phyloP scores from a whole-genome alignment of 1,284 basidiomycete genomes.

The Phylloboletellus chloephorus region DNA sequence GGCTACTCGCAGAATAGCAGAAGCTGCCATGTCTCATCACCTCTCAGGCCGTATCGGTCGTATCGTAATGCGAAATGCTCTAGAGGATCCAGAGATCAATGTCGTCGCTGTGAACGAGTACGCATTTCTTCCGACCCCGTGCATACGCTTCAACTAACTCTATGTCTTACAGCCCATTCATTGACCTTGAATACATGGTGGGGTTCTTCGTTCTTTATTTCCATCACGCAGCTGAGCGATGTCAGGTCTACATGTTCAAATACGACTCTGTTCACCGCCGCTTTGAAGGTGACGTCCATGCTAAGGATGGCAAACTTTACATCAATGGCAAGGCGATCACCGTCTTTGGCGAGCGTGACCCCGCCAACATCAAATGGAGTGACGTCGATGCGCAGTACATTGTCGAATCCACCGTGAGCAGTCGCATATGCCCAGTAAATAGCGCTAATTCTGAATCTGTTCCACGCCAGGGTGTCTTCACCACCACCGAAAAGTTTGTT shows the following conservation, averaged over 20 bases:
- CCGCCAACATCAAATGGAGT: slow-evolving; percentile 83
- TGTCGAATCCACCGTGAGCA: slow-evolving; percentile 86
- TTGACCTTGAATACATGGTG: slow-evolving; percentile 90
- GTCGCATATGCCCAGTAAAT: not conserved
- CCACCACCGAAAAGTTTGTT: slow-evolving; percentile 77
- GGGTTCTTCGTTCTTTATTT: slow-evolving; percentile 6
- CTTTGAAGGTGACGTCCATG: slow-evolving; percentile 83
- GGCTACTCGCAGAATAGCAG: slow-evolving; percentile 27
- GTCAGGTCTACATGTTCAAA: slow-evolving; percentile 98
- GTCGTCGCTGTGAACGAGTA: slow-evolving; percentile 90
- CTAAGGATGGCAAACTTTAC: slow-evolving; percentile 86
- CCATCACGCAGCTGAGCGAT: slow-evolving; percentile 6
- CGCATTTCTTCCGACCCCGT: slow-evolving; percentile 29
- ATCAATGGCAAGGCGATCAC: slow-evolving; percentile 79
- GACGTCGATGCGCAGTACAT: slow-evolving; percentile 85
- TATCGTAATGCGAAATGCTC: slow-evolving; percentile 95
- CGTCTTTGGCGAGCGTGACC: slow-evolving; percentile 87
- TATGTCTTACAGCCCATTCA: slow-evolving; percentile 18
- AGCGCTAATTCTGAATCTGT: slow-evolving; percentile 13
- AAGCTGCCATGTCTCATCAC: slow-evolving; percentile 2
- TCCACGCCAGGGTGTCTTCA: slow-evolving; percentile 84
- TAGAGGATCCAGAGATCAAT: slow-evolving; percentile 71
- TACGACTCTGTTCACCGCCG: slow-evolving; percentile 97
- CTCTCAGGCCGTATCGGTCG: slow-evolving; percentile 89
- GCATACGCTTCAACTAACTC: not conserved